Base-by-base conservation (phyloP, 2,329 filamentous ascomycete genomes). In the Neonectria sp. region DNA sequence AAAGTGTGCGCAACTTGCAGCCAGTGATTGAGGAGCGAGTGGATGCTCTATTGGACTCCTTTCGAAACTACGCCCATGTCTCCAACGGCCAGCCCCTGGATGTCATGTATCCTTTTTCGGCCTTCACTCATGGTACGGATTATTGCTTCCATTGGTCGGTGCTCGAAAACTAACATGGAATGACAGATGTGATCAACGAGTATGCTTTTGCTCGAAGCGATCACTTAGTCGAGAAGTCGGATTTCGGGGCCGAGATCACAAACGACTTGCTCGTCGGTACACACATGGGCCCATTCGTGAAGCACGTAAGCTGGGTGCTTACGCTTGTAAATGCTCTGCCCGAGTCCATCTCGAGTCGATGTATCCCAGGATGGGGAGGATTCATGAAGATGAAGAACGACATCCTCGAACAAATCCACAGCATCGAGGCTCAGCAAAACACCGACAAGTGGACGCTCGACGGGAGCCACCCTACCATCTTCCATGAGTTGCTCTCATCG, bases 341-440 rank as follows among this genome's bases (percentile, higher is more conserved):
- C 1, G 79, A 82, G 63, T 73, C 72, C 2, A 67, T 82, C 31
- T 81, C 79, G 21, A 76, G 76, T n/a, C 76, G 78, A 53, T 81
- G 77, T 65, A 65, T 79, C 60, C 76, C 79, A 72, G 79, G 79
- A 55, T 82, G 80, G 79, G 73, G 75, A 27, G 79, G 79, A 15
- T 82, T 81, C 63, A 68, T 83, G 65, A 80, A 77, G 68, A 81
- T 82, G 77, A 80, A 82, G 68, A 78, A 79, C 29, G 79, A 80
- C 33, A 80, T 83, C 53, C 72, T 78, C 13, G 66, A 76, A 4
- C 79, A 81, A 13, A 81, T 83, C 56, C 69, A 73, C 21, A 76
- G 76, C 57, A 80, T 84, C 63, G 76, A 80, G 37, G 70, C 74
- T 2, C 77, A 80, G 3, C 72, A 82, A 31, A 73, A 79, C 33